These are phyloP conservation scores for Diaporthe sp. DNA, from an alignment of 2,329 filamentous ascomycete species.

Conservation along the genomic window DNA sequence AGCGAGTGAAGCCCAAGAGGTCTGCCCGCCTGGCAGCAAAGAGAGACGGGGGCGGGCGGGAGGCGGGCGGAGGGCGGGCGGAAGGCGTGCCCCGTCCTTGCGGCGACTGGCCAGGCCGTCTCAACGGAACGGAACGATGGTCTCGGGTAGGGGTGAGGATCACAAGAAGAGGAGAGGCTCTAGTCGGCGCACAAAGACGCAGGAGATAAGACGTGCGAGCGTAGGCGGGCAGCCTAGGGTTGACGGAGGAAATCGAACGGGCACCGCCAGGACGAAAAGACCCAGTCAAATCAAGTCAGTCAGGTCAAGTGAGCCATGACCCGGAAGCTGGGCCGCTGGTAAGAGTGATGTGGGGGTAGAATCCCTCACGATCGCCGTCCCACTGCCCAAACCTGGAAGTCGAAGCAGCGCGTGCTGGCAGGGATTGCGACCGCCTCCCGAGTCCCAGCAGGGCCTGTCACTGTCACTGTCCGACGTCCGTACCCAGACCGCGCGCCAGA, in stretches of 20 bases:
- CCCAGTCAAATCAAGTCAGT: slow-evolving; percentile 31
- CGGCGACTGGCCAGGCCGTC: slow-evolving; percentile 32
- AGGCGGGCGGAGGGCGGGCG: slow-evolving; percentile 24
- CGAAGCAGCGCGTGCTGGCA: slow-evolving; percentile 36
- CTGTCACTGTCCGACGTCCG: background rate
- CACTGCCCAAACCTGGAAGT: slow-evolving; percentile 39
- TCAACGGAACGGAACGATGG: slow-evolving; percentile 19
- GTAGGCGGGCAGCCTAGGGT: slow-evolving; percentile 32
- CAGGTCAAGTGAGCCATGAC: slow-evolving; percentile 31
- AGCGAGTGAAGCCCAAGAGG: slow-evolving; percentile 25
- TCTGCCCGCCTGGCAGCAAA: slow-evolving; percentile 36
- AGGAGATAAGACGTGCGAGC: slow-evolving; percentile 30
- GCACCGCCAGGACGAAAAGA: slow-evolving; percentile 29
- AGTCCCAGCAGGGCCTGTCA: slow-evolving; percentile 18
- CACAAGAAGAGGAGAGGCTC: slow-evolving; percentile 31
- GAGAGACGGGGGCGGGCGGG: slow-evolving; percentile 30
- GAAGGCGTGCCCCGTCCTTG: slow-evolving; percentile 30
- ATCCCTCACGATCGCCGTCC: slow-evolving; percentile 40
- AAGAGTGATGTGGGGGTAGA: slow-evolving; percentile 38
- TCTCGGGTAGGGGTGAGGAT: slow-evolving; percentile 27
- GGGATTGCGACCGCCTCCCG: slow-evolving; percentile 40
- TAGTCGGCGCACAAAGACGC: slow-evolving; percentile 24
- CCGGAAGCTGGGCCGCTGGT: slow-evolving; percentile 33
- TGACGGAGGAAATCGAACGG: slow-evolving; percentile 30
- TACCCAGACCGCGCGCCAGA: slow-evolving; percentile 1